Evolutionary conservation across 2,329 filamentous ascomycete species (phyloP).

Genomic region (Aspergillus sp.): DNA sequence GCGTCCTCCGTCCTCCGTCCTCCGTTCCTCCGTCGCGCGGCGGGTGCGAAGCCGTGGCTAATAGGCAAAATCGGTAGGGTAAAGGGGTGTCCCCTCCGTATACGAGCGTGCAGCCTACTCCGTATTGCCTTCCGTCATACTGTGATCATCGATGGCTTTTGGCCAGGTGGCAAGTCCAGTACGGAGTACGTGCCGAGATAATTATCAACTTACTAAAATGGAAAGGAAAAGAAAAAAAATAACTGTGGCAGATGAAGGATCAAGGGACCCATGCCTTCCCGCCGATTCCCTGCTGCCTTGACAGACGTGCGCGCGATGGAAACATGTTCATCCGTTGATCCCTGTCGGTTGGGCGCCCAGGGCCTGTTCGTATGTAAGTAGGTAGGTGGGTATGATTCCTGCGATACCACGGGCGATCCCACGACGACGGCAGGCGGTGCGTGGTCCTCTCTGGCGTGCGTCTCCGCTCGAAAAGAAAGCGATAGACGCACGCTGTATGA

Average conservation of each 20-base stretch:
- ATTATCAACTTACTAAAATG: too few relatives aligned
- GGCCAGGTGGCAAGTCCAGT: constrained; percentile 15
- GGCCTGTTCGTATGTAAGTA: background rate
- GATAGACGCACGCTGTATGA: too few relatives aligned
- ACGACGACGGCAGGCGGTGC: too few relatives aligned
- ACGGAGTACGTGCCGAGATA: too few relatives aligned
- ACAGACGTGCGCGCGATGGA: constrained; percentile 6
- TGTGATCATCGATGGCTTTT: background rate
- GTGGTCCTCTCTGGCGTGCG: too few relatives aligned
- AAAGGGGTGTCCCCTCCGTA: background rate
- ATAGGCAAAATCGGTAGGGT: background rate
- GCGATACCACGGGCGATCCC: too few relatives aligned
- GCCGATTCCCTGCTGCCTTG: constrained; percentile 20
- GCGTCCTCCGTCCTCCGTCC: too few relatives aligned
- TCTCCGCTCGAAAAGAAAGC: too few relatives aligned
- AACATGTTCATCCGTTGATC: constrained; percentile 5
- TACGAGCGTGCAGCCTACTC: background rate
- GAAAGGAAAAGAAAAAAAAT: too few relatives aligned
- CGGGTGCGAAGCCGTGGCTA: background rate
- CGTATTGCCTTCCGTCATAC: background rate
- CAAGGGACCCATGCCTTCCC: constrained; percentile 20
- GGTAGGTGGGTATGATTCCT: background rate
- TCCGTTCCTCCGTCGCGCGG: too few relatives aligned
- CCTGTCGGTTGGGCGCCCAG: too few relatives aligned
- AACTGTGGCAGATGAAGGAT: constrained; percentile 7